Conservation (phyloP, 2,329 filamentous ascomycete genomes). For the Sclerotinia spermophila region DNA sequence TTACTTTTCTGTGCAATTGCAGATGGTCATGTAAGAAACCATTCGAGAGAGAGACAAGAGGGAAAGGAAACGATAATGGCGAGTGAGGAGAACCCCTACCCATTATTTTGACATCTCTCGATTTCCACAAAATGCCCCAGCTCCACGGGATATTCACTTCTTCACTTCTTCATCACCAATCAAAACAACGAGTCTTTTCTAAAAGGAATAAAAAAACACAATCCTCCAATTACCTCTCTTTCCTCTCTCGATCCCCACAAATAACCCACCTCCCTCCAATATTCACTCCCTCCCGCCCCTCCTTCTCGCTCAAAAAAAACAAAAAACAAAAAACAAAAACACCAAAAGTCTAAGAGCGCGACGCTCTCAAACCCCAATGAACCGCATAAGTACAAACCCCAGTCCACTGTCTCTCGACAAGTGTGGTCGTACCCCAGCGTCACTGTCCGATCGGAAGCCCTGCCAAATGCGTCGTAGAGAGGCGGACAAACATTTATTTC, state of each 20-base stretch:
- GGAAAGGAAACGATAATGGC: no score
- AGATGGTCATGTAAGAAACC: no score
- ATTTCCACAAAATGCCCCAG: background rate
- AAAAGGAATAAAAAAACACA: no score
- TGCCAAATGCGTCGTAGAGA: background rate
- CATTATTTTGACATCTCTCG: background rate
- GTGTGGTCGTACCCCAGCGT: background rate
- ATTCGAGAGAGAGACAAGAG: no score
- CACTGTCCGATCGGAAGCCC: background rate
- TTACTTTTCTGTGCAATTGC: no score
- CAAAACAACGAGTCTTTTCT: background rate
- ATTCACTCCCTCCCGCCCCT: background rate
- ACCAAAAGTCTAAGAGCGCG: background rate
- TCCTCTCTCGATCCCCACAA: background rate
- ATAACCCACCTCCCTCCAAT: background rate
- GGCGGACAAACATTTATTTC: background rate
- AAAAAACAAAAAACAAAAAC: background rate
- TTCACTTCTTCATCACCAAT: background rate
- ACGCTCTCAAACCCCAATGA: background rate
- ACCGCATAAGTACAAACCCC: background rate
- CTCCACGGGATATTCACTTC: background rate
- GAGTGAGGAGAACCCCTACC: background rate
- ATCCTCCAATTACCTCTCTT: background rate
- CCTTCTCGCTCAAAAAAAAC: background rate
- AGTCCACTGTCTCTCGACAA: background rate